Evolutionary conservation across 768 basidiomycete genomes (phyloP).

Genomic region (Lactifluus hygrophoroides): DNA sequence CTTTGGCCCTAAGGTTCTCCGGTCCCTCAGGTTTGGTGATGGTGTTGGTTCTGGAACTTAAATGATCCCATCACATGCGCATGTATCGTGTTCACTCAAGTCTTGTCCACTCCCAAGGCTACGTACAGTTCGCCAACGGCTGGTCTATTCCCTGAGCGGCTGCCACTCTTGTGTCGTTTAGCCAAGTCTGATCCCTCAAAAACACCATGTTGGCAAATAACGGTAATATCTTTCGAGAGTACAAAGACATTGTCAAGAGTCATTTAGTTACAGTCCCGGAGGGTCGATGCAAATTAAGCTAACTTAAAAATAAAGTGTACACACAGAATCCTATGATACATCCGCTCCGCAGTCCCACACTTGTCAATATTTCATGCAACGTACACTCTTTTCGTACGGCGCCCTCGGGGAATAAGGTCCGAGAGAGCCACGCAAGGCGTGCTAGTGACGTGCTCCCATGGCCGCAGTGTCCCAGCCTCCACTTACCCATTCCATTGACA

Average conservation of each 20-base stretch:
- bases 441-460: constrained; percentile 43
- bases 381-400: constrained; percentile 39
- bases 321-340: too few relatives aligned
- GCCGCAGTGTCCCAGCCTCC: constrained; percentile 44
- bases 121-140: too few relatives aligned
- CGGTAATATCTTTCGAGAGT: too few relatives aligned
- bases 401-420: constrained; percentile 54
- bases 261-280: too few relatives aligned
- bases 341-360: not conserved
- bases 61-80: too few relatives aligned
- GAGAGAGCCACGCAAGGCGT: constrained; percentile 38
- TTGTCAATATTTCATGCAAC: constrained; percentile 26
- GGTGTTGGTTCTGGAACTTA: not conserved
- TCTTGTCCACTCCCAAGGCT: too few relatives aligned
- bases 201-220: too few relatives aligned
- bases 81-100: too few relatives aligned
- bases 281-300: not conserved
- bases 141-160: too few relatives aligned
- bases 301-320: not conserved
- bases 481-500: constrained; percentile 47
- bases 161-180: too few relatives aligned
- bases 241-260: too few relatives aligned
- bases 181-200: too few relatives aligned
- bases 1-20: not conserved
- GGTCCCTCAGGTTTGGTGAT: not conserved